Evolutionary conservation across 495 filamentous ascomycete species (phyloP).

Genomic region (Podospora fimiseda): DNA sequence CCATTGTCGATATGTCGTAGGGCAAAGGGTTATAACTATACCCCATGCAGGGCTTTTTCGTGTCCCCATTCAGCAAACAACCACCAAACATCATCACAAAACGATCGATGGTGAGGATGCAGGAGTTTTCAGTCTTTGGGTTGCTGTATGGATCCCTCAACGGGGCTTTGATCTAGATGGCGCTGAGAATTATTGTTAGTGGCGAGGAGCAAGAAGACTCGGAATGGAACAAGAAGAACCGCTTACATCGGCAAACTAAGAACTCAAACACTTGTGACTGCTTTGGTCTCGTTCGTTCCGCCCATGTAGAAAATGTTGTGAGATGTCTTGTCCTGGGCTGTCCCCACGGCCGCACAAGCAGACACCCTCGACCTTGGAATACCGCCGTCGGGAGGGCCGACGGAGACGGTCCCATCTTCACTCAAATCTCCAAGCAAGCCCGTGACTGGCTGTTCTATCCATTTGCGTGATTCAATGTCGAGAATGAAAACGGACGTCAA

Average conservation of each 20-base stretch:
- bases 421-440: background rate
- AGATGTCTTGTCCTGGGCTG: conserved; percentile 5
- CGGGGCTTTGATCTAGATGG: conserved; percentile 4
- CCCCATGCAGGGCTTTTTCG: background rate
- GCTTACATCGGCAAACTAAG: conserved; percentile 1
- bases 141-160: background rate
- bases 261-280: background rate
- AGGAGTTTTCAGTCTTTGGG: conserved; percentile 3
- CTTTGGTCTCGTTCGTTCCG: background rate
- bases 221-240: background rate
- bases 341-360: conserved; percentile 4
- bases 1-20: background rate
- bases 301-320: conserved; percentile 4
- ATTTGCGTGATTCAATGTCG: conserved; percentile 3
- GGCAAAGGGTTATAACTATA: background rate
- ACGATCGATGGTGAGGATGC: background rate
- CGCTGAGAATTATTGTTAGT: too few species aligned
- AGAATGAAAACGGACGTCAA: conserved; percentile 4
- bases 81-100: conserved; percentile 4
- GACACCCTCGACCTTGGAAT: conserved; percentile 3
- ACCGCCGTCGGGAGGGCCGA: background rate
- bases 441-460: conserved; percentile 1
- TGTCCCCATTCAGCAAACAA: background rate
- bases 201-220: background rate
- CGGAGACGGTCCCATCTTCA: background rate